Conservation (phyloP, 441 rosid genomes). For the Adansonia rubrostipa region DNA sequence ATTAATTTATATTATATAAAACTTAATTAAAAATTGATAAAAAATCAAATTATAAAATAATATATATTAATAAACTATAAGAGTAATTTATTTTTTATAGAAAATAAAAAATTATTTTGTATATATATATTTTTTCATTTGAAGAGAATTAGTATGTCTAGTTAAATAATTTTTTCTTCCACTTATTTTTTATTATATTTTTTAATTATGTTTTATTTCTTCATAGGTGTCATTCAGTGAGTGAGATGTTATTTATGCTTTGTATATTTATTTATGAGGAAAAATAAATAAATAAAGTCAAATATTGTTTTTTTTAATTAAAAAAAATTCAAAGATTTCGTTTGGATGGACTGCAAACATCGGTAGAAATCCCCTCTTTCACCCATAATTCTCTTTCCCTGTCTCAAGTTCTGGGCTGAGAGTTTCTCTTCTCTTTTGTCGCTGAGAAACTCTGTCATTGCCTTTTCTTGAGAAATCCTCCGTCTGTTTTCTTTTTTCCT, state of each 20-base stretch:
- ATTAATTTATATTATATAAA: too few relatives aligned
- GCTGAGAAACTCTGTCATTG: constrained; percentile 5
- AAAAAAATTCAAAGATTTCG: neutral
- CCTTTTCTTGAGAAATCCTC: neutral
- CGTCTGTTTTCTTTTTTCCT: neutral
- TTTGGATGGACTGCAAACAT: neutral
- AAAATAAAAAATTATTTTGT: too few relatives aligned
- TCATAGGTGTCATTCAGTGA: neutral
- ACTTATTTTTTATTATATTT: too few relatives aligned
- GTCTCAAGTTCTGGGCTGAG: neutral
- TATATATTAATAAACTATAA: too few relatives aligned
- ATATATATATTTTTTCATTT: too few relatives aligned
- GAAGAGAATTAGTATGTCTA: too few relatives aligned
- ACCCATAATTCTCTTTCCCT: neutral
- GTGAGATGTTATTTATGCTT: neutral
- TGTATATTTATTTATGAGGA: neutral
- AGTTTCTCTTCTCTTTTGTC: neutral
- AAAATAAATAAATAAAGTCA: neutral
- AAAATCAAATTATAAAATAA: too few relatives aligned
- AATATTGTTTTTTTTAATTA: neutral
- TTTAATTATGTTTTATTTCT: too few relatives aligned
- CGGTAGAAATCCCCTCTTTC: neutral
- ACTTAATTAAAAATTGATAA: too few relatives aligned
- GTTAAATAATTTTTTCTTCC: too few relatives aligned
- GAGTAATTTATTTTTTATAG: too few relatives aligned